Conservation (phyloP, 179 eudicot species). For the Actinidia chinensis region DNA sequence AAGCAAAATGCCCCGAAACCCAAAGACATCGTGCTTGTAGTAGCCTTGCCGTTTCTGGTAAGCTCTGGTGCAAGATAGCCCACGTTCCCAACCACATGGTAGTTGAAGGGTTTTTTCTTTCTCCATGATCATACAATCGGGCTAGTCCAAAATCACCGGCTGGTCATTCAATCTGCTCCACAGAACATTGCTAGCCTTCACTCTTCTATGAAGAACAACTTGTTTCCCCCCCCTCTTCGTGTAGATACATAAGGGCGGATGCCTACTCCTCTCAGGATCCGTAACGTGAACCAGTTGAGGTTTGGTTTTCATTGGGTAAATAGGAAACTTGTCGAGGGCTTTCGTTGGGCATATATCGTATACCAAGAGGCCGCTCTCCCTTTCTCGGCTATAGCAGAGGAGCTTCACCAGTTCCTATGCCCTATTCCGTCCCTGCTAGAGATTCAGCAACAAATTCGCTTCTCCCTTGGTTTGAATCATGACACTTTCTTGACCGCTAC, state of each 20-base stretch:
- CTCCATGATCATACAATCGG: slow-evolving; percentile 31
- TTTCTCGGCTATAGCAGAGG: slow-evolving; percentile 37
- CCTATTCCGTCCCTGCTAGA: slow-evolving; percentile 32
- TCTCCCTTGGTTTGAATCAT: slow-evolving; percentile 45
- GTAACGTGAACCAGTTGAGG: slow-evolving; percentile 29
- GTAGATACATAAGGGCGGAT: slow-evolving; percentile 31
- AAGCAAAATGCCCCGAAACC: slow-evolving; percentile 22
- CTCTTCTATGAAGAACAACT: slow-evolving; percentile 37
- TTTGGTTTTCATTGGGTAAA: not conserved
- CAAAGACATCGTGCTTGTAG: slow-evolving; percentile 23
- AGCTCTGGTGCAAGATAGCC: slow-evolving; percentile 42
- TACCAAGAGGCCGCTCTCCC: slow-evolving; percentile 37
- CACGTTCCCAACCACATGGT: slow-evolving; percentile 37
- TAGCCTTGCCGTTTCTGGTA: slow-evolving; percentile 25
- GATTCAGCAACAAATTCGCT: slow-evolving; percentile 36
- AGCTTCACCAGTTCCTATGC: slow-evolving; percentile 41
- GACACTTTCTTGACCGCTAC: slow-evolving; percentile 46
- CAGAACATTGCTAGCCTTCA: slow-evolving; percentile 42
- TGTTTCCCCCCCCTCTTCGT: slow-evolving; percentile 41
- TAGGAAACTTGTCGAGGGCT: slow-evolving; percentile 38
- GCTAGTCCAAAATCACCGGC: slow-evolving; percentile 41
- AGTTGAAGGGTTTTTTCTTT: slow-evolving; percentile 28
- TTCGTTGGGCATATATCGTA: slow-evolving; percentile 42
- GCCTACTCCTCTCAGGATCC: slow-evolving; percentile 39
- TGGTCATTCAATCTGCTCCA: slow-evolving; percentile 28